Conservation (phyloP, 176 grass and related monocot genomes). For the Oryza glumipatula region DNA sequence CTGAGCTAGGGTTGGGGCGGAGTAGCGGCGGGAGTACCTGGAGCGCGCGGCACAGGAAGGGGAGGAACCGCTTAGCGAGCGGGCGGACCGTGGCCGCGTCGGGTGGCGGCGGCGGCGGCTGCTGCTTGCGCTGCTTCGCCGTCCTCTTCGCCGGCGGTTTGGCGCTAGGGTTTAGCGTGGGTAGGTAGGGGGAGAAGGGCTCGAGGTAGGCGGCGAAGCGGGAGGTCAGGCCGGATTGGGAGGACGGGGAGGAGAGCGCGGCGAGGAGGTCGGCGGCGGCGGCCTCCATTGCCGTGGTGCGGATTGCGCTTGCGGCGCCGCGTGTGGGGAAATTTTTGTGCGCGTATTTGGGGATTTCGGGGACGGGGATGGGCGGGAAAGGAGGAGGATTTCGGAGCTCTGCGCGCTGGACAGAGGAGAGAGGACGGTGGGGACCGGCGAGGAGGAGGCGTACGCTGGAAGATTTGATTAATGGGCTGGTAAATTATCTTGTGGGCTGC, state of each 20-base stretch:
- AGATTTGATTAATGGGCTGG: neutral
- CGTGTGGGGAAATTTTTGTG: slow-evolving; percentile 23
- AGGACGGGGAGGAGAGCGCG: slow-evolving; percentile 44
- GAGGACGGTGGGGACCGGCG: neutral
- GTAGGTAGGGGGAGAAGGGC: slow-evolving; percentile 57
- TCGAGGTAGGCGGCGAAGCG: slow-evolving; percentile 71
- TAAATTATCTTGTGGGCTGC: neutral
- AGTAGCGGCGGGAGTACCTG: slow-evolving; percentile 66
- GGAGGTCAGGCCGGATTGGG: slow-evolving; percentile 48
- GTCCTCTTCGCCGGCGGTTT: slow-evolving; percentile 46
- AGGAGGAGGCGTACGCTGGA: neutral
- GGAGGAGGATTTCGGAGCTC: neutral
- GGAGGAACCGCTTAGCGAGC: slow-evolving; percentile 73
- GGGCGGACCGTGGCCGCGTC: slow-evolving; percentile 42
- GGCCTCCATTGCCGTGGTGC: slow-evolving; percentile 58
- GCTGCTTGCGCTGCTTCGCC: slow-evolving; percentile 41
- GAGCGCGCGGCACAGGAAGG: slow-evolving; percentile 69
- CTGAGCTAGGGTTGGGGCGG: slow-evolving; percentile 38
- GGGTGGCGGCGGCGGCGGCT: slow-evolving; percentile 23
- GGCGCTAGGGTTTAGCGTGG: slow-evolving; percentile 46
- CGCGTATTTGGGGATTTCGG: neutral
- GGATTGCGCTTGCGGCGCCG: neutral
- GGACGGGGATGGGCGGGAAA: slow-evolving; percentile 38
- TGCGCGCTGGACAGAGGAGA: too few relatives aligned
- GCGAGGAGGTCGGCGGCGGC: slow-evolving; percentile 58